phyloP scores from a whole-genome alignment of 1,284 basidiomycete species.

The Fomitopsis betulina region DNA sequence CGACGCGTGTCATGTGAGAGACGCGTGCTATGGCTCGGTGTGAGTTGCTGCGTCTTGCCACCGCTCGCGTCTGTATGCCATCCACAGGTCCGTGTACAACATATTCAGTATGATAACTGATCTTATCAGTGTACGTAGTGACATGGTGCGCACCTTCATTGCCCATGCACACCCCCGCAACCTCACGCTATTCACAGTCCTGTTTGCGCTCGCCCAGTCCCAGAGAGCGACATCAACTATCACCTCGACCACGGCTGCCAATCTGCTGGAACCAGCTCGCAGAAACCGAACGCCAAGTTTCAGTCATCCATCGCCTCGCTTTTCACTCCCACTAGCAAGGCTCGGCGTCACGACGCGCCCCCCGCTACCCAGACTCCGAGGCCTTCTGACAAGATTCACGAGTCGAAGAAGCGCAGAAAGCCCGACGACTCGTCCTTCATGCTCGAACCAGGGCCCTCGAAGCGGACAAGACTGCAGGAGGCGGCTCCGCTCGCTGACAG shows the following conservation, averaged over 20 bases:
- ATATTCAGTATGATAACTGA: too few species aligned
- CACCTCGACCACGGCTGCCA: constrained; percentile 45
- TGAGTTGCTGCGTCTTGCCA: too few species aligned
- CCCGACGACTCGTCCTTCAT: constrained; percentile 13
- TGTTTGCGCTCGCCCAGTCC: constrained; percentile 38
- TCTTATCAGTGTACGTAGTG: neutral
- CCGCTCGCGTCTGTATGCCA: neutral
- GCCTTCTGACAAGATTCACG: constrained; percentile 12
- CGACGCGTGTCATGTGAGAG: neutral
- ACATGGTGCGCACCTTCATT: constrained; percentile 1
- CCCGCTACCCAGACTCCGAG: constrained; percentile 5
- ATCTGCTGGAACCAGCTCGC: constrained; percentile 12
- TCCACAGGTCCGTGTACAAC: neutral
- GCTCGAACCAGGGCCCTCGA: constrained; percentile 16
- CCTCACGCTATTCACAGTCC: constrained; percentile 29
- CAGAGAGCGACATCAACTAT: constrained; percentile 39
- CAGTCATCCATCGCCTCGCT: constrained; percentile 27
- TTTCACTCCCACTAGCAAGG: constrained; percentile 20
- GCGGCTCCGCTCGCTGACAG: constrained; percentile 61
- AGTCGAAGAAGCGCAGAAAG: constrained; percentile 26
- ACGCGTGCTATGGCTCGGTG: neutral
- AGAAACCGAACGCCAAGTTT: constrained; percentile 4
- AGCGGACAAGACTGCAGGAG: constrained; percentile 29
- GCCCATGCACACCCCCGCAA: neutral
- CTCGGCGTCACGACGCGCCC: neutral